Conservation (phyloP, 2,329 filamentous ascomycete genomes). For the Arthrinium phaeospermum region DNA sequence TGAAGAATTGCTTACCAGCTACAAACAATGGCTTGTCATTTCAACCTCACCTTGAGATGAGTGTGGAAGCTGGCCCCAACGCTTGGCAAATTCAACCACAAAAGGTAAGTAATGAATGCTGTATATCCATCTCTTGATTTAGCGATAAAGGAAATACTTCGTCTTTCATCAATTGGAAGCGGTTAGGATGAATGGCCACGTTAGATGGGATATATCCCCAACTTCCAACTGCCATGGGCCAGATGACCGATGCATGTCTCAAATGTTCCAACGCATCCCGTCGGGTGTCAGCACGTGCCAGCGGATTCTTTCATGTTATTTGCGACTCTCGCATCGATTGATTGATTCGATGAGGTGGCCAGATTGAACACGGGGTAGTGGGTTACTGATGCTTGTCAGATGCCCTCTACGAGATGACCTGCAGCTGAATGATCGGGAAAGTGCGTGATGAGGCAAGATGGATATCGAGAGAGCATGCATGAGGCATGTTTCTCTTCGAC, state of each 20-base stretch:
- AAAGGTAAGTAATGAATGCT: too few relatives aligned
- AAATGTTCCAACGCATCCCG: background rate
- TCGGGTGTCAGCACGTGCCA: background rate
- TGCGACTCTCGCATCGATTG: background rate
- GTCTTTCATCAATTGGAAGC: background rate
- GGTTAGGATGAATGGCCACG: background rate
- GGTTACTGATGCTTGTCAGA: conserved; percentile 10
- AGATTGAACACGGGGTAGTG: background rate
- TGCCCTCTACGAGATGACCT: background rate
- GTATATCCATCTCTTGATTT: too few relatives aligned
- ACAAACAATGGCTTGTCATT: background rate
- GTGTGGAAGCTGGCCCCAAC: too few relatives aligned
- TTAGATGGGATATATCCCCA: background rate
- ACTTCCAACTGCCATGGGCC: conserved; percentile 2
- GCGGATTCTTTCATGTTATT: background rate
- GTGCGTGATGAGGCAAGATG: background rate
- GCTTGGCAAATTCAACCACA: too few relatives aligned
- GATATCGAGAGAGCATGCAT: background rate
- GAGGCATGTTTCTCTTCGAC: background rate
- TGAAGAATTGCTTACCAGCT: too few relatives aligned
- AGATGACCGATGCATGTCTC: conserved; percentile 6
- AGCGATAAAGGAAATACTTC: too few relatives aligned
- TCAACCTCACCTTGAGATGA: background rate
- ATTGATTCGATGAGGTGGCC: background rate
- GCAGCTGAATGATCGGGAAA: background rate